phyloP scores from a whole-genome alignment of 208 protist genomes.

The Leishmania mexicana region DNA sequence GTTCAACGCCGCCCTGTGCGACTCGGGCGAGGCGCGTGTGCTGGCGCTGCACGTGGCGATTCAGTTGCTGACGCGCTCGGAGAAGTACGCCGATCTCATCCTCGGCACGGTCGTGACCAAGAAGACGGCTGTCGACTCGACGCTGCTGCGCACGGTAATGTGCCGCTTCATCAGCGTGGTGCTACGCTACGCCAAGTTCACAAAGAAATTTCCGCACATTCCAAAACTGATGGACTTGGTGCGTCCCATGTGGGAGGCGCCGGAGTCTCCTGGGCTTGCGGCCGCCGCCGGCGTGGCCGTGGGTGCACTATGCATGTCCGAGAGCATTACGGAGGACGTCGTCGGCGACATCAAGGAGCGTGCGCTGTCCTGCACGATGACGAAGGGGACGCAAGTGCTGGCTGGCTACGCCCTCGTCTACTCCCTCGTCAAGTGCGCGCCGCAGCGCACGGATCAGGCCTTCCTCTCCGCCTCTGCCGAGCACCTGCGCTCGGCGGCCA shows the following conservation, averaged over 20 bases:
- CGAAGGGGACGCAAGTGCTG: conserved; percentile 63
- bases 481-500: conserved; percentile 54
- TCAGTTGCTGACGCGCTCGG: conserved; percentile 72
- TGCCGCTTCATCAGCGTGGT: conserved; percentile 91
- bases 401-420: conserved; percentile 81
- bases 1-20: conserved; percentile 89
- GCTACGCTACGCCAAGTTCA: conserved; percentile 80
- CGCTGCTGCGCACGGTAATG: conserved; percentile 83
- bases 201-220: conserved; percentile 79
- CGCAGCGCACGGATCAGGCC: conserved; percentile 56
- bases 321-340: conserved; percentile 67
- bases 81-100: conserved; percentile 88
- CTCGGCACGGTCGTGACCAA: conserved; percentile 88
- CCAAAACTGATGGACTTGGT: conserved; percentile 73
- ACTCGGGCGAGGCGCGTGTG: conserved; percentile 80
- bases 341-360: conserved; percentile 76
- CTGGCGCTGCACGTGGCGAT: conserved; percentile 80
- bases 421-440: conserved; percentile 61
- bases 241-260: conserved; percentile 70
- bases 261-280: conserved; percentile 70
- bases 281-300: conserved; percentile 77
- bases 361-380: conserved; percentile 56
- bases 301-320: conserved; percentile 82
- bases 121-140: conserved; percentile 76
- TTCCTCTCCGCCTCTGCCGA: conserved; percentile 72